Base-by-base conservation (phyloP, 106 monocot genomes). In the Dendrobium nobile region DNA sequence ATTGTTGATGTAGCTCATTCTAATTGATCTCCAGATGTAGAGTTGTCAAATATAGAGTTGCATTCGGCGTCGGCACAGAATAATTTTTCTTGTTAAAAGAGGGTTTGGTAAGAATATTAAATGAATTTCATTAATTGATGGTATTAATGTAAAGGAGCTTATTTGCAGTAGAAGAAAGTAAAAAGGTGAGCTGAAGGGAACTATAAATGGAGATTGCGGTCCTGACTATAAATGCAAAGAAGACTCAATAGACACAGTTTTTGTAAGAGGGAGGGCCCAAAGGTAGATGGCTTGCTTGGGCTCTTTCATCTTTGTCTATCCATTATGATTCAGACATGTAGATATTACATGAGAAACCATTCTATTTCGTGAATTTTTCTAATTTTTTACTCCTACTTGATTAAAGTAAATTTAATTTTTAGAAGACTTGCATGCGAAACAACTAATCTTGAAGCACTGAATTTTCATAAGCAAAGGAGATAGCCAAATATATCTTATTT, bases 221-320 rank as follows among this genome's bases (percentile, higher is more conserved):
- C n/a, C 64, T 24, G 64, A 65, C 64, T 65, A 65, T 26, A 65
- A 65, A 26, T 65, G 64, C n/a, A 65, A 65, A 65, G 64, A 65
- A 22, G 64, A 24, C 7, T 65, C 7, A 15, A 22, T 22, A 26
- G 10, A 22, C 26, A 65, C 51, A 51, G 51, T 13, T 51, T 51
- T 51, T 51, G 11, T 11, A 13, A 13, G 64, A 65, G n/a, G 64
- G 24, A 65, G 64, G n/a, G 64, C 26, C n/a, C 24, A 64, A 65
- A 6, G n/a, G 64, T 64, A 64, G 64, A 26, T 26, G n/a, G 26
- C n/a, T 37, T 65, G 26, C 10, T 65, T 65, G 8, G 26, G 22
- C 15, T 9, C 9, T 51, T 51, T 51, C 51, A 51, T 51, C 24
- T 65, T 26, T 24, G 24, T 65, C 64, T 65, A 10, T 65, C 22